Percentiles rank a stretch among this genome's conserved stretches.
phyloP scores from a whole-genome alignment of 208 protist genomes.

The Lotmaria passim region DNA sequence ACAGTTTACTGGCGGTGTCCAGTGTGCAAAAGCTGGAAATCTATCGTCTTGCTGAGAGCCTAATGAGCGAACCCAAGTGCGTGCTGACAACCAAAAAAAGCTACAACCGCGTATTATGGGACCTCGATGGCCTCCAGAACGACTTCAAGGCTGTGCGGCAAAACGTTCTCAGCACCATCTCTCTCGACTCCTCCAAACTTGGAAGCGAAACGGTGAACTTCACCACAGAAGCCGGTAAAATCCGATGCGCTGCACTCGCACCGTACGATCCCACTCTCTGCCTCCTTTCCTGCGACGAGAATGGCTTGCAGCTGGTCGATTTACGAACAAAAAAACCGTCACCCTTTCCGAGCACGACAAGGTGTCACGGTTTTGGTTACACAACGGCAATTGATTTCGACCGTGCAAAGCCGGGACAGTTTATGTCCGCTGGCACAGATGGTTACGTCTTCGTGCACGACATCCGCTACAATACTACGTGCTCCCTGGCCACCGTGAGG shows the following conservation, averaged over 20 bases:
- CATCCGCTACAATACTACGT: conserved; percentile 49
- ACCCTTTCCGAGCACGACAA: conserved; percentile 25
- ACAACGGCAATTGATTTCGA: conserved; percentile 71
- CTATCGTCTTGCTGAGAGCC: conserved; percentile 46
- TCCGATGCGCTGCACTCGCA: conserved; percentile 62
- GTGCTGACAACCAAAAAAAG: conserved; percentile 28
- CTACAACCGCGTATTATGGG: conserved; percentile 70
- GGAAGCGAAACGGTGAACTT: conserved; percentile 50
- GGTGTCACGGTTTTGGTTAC: conserved; percentile 65
- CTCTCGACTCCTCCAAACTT: conserved; percentile 38
- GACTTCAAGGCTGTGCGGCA: conserved; percentile 43
- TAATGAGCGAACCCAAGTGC: conserved; percentile 48
- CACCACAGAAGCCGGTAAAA: conserved; percentile 14
- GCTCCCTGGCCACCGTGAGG: conserved; percentile 5
- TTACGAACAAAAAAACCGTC: conserved; percentile 54
- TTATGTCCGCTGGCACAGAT: conserved; percentile 76
- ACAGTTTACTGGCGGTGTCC: conserved; percentile 51
- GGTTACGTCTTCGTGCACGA: conserved; percentile 79
- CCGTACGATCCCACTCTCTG: conserved; percentile 78
- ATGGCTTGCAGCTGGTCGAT: conserved; percentile 66
- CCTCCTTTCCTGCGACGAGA: conserved; percentile 42
- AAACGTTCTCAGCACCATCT: conserved; percentile 41
- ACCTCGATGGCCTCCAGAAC: conserved; percentile 82
- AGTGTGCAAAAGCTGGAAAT: conserved; percentile 33
- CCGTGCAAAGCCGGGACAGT: conserved; percentile 52